Evolutionary conservation across 306 rosid species (phyloP), one percentile per base, ranked within the genome.

Genomic region (Citrullus colocynthis): DNA sequence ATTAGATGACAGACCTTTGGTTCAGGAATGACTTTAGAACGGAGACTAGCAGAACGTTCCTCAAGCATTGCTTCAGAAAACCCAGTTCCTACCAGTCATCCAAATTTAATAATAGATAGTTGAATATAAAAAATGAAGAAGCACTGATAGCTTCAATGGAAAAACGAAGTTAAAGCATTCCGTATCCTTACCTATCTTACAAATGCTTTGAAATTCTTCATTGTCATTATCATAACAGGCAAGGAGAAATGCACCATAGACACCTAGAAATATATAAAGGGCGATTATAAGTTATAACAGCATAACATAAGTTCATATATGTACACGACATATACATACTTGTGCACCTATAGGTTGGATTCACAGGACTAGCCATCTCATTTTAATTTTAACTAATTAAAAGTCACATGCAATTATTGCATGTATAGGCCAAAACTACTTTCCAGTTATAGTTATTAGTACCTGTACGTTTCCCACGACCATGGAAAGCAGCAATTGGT

Each of bases 391-490:
- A 30, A 17, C 9, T 30, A 73, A 72, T 17, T 24, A 72, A 30
- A 30, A 6, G 76, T 11, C 76, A 24, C 8, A 17, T 28, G 24
- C 10, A 74, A 69, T 65, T 78, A 81, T 78, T 57, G 73, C 18
- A 7, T 18, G 80, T 79, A 37, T 56, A 54, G 17, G 32, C 78
- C 69, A 30, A 81, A 44, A 44, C 56, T 42, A 39, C 56, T 70
- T 21, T 70, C 56, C 3, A 44, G 6, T 70, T 70, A 70, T 21
- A 20, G 54, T 48, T 48, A 45, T 45, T 45, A 45, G 85, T 78
- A 95, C 97, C 99, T 90, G 97, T 87, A 73, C 97, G 97, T 79
- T 90, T 95, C 64, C 98, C 97, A 56, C 93, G 97, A 32, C 99
- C 99, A 9, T 91, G 92, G 76, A 95, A 95, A 78, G 97, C 99